Base-by-base conservation (phyloP, 2,329 filamentous ascomycete species). In the Emydomyces testavorans region DNA sequence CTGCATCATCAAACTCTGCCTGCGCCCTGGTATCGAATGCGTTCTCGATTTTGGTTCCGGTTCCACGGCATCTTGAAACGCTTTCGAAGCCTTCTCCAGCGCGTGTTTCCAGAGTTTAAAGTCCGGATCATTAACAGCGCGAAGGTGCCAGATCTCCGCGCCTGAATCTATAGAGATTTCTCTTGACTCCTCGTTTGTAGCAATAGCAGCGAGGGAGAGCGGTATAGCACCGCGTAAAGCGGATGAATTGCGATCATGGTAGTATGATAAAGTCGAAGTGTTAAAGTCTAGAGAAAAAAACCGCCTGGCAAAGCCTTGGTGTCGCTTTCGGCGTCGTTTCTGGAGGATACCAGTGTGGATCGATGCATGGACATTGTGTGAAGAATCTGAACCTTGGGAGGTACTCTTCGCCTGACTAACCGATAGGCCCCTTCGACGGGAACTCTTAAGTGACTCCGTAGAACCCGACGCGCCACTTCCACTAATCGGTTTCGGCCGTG, bases 111-210 rank as follows among this genome's bases (percentile, higher is more conserved):
- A 98, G 15, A 84, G 82, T 39, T 78, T 75, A 61, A 95, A 98
- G 53, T 96, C 90, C 54, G 83, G 83, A 42, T 79, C 77, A 57
- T 85, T 94, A 42, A 77, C 78, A 2, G 92, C 87, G 58, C 82
- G 82, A 24, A 98, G 72, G 68, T 96, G 92, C 92, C 92, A 98
- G 21, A 98, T 80, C 65, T 98, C 92, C 2, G 92, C 89, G 1
- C 92, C 92, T 0, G 92, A 96, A 63, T 98, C 92, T 49, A 98
- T 92, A 35, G 84, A 94, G 46, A 98, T 94, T 64, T 96, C 90
- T 54, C 88, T 78, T 31, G 85, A 80, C 59, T 85, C 80, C 63
- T 92, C 86, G 61, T 94, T 89, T 6, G 87, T 87, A 2, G 89
- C 85, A 50, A 98, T 84, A 3, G 87, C 92, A 13, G 92, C 92